phyloP scores from a whole-genome alignment of 1,284 basidiomycete species.

The Ganoderma leucocontextum region DNA sequence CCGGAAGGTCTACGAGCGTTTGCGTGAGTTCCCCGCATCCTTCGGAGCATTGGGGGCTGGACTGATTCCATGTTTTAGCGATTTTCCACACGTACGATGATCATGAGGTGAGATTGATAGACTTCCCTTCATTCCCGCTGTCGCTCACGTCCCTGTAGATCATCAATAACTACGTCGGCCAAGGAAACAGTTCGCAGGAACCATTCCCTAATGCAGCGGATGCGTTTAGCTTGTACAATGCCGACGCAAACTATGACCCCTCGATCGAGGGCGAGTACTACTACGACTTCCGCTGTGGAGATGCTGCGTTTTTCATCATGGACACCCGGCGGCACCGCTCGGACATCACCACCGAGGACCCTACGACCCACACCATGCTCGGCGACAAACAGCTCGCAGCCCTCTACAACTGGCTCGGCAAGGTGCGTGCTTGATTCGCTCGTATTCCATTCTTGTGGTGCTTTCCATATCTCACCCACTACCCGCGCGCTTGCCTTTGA shows the following conservation, averaged over 20 bases:
- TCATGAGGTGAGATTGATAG: constrained; percentile 59
- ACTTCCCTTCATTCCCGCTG: background rate
- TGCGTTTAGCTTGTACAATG: constrained; percentile 76
- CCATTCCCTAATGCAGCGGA: constrained; percentile 68
- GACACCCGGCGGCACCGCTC: constrained; percentile 79
- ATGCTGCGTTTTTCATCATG: constrained; percentile 82
- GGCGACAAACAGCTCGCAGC: constrained; percentile 73
- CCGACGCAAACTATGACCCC: constrained; percentile 70
- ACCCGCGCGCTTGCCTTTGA: background rate
- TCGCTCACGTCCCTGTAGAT: constrained; percentile 47
- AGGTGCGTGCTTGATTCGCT: constrained; percentile 43
- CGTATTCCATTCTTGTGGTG: background rate
- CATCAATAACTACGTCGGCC: constrained; percentile 71
- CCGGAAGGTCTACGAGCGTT: constrained; percentile 67
- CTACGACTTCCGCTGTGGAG: constrained; percentile 73
- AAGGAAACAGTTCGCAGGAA: constrained; percentile 58
- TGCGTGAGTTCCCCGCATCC: constrained; percentile 57
- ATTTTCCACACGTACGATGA: constrained; percentile 73
- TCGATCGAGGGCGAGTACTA: constrained; percentile 58
- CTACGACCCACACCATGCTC: constrained; percentile 69
- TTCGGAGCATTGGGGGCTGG: background rate
- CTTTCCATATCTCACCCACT: background rate
- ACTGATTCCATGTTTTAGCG: constrained; percentile 49
- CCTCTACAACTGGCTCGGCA: constrained; percentile 71
- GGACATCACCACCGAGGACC: constrained; percentile 51